Evolutionary conservation across 306 rosid species (phyloP).

Genomic region (Ochetophila trinervis): DNA sequence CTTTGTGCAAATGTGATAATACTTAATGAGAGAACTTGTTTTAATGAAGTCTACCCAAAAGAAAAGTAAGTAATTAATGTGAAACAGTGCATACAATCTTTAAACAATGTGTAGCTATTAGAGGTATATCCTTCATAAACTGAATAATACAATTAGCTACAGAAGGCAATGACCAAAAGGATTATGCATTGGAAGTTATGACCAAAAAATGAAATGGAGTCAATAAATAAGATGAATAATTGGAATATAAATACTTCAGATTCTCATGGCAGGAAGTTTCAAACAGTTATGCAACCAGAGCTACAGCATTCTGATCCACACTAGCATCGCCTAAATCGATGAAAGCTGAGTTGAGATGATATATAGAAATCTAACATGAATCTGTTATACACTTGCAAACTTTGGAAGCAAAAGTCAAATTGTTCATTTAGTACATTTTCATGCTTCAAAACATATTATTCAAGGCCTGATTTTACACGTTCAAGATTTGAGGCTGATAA

Average conservation of each 20-base stretch:
- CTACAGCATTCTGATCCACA: slow-evolving; percentile 20
- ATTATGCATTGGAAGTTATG: no score
- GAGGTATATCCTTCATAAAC: no score
- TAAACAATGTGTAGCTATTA: no score
- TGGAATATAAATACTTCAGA: slow-evolving; percentile 12
- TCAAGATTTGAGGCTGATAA: slow-evolving; percentile 57
- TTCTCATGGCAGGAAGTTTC: slow-evolving; percentile 7
- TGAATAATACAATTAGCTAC: no score
- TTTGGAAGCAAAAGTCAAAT: slow-evolving; percentile 62
- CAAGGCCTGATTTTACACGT: slow-evolving; percentile 64
- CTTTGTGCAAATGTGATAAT: no score
- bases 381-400: slow-evolving; percentile 40
- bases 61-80: no score
- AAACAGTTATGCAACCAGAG: slow-evolving; percentile 16
- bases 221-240: no score
- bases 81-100: no score
- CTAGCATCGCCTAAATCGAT: slow-evolving; percentile 22
- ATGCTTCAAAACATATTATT: slow-evolving; percentile 70
- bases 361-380: slow-evolving; percentile 21
- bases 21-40: no score
- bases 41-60: no score
- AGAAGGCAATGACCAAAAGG: no score
- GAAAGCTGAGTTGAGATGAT: slow-evolving; percentile 18
- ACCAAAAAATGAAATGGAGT: no score
- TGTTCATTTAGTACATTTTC: slow-evolving; percentile 42